Percentiles rank a stretch among this genome's conserved stretches.
Evolutionary conservation across 495 filamentous ascomycete species (phyloP).

Genomic region (Penicillium canescens): DNA sequence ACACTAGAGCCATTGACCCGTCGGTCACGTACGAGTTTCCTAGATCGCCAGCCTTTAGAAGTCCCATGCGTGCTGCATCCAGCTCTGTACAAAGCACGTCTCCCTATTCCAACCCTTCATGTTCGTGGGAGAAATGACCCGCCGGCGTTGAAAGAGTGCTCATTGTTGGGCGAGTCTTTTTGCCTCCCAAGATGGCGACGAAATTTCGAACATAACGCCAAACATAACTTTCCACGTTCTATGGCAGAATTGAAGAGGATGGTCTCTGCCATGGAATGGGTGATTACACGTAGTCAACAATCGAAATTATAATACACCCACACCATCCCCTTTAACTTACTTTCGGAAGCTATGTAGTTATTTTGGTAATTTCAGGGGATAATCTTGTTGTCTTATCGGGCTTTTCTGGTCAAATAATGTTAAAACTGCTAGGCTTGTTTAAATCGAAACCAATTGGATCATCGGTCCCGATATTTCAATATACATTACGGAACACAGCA

Average conservation of each 20-base stretch:
- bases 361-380: no score
- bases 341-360: no score
- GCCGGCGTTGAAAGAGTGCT: not conserved
- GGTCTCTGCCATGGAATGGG: not conserved
- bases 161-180: conserved; percentile 3
- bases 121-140: conserved; percentile 13
- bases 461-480: no score
- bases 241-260: conserved; percentile 1
- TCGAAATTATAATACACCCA: no score
- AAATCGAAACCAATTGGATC: no score
- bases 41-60: not conserved
- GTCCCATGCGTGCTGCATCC: conserved; percentile 7
- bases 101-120: conserved; percentile 23
- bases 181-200: not conserved
- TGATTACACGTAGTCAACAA: no score
- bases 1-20: not conserved
- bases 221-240: conserved; percentile 15
- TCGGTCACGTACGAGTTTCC: conserved; percentile 3
- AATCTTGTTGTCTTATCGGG: no score
- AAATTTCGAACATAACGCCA: conserved; percentile 6
- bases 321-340: no score
- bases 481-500: no score
- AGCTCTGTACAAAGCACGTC: conserved; percentile 1
- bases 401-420: no score
- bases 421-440: no score